phyloP scores from a whole-genome alignment of 2,329 filamentous ascomycete species.

The Huntiella moniliformis region DNA sequence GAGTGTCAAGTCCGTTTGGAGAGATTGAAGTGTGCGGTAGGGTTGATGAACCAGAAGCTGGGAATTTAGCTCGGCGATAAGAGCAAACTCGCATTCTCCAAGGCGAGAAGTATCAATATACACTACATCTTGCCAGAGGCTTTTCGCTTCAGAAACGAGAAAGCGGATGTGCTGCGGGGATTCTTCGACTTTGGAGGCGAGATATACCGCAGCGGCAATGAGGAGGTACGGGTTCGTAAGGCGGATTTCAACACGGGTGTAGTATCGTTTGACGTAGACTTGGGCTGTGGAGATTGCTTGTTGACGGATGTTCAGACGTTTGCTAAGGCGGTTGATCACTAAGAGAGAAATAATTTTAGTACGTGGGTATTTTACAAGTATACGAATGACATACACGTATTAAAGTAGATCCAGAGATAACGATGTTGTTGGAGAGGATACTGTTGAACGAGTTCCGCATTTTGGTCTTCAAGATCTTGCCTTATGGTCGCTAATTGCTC shows the following conservation, averaged over 20 bases:
- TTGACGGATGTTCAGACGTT: constrained; percentile 68
- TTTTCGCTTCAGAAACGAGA: constrained; percentile 68
- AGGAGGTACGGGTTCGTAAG: constrained; percentile 87
- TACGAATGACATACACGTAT: constrained; percentile 47
- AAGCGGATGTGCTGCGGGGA: constrained; percentile 89
- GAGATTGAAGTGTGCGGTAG: constrained; percentile 58
- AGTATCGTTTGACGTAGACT: constrained; percentile 87
- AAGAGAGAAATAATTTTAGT: constrained; percentile 6
- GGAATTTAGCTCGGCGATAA: constrained; percentile 81
- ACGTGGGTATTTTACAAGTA: background rate
- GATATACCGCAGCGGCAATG: constrained; percentile 79
- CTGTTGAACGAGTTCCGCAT: constrained; percentile 54
- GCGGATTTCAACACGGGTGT: constrained; percentile 74
- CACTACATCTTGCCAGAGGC: constrained; percentile 66
- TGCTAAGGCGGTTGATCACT: constrained; percentile 70
- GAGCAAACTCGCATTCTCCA: constrained; percentile 81
- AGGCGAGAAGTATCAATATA: constrained; percentile 63
- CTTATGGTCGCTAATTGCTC: constrained; percentile 60
- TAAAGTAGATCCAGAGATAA: constrained; percentile 79
- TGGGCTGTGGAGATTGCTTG: constrained; percentile 89
- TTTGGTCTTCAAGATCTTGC: constrained; percentile 57
- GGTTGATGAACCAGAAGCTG: constrained; percentile 83
- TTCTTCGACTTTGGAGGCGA: constrained; percentile 97
- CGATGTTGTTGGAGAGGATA: constrained; percentile 68
- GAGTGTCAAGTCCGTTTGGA: constrained; percentile 51